A percentile compares a stretch with the other conserved stretches of the same genome.
Conservation (phyloP, 2,329 filamentous ascomycete genomes). For the Epichloe festucae region DNA sequence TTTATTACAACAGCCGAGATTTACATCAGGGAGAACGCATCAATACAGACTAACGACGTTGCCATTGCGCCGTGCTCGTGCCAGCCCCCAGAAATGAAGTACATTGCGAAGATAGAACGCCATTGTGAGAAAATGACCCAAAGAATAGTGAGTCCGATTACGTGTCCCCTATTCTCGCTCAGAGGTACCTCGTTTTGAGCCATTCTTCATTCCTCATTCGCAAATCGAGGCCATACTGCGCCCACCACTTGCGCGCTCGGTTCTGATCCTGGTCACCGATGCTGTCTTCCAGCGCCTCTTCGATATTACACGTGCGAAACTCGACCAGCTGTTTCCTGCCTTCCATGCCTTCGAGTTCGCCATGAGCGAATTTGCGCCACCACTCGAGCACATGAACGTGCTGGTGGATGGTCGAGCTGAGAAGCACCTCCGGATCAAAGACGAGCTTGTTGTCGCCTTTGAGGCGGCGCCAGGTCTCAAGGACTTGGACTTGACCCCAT, state of each 20-base stretch:
- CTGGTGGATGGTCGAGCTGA: conserved; percentile 77
- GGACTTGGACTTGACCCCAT: conserved; percentile 70
- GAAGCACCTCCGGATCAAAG: conserved; percentile 72
- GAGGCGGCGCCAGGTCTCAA: conserved; percentile 66
- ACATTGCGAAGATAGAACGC: background rate
- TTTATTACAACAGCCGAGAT: too few relatives aligned
- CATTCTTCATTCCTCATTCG: conserved; percentile 76
- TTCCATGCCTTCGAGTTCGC: conserved; percentile 40
- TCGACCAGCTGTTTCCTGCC: conserved; percentile 57
- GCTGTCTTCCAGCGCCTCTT: conserved; percentile 85
- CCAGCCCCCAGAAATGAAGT: too few relatives aligned
- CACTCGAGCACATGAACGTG: conserved; percentile 78
- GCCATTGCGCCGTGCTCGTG: too few relatives aligned
- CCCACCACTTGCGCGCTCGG: conserved; percentile 77
- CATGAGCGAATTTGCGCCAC: conserved; percentile 64
- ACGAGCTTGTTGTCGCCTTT: conserved; percentile 55
- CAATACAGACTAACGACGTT: too few relatives aligned
- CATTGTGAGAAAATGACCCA: background rate
- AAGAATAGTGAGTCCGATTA: background rate
- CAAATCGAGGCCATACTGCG: conserved; percentile 66
- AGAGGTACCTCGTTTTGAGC: conserved; percentile 63
- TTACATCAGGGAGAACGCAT: too few relatives aligned
- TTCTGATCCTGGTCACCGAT: conserved; percentile 50
- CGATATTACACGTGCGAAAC: conserved; percentile 91
- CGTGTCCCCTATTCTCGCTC: background rate